Percentiles rank a stretch among this genome's conserved stretches.
These are phyloP conservation scores for Cucumis hystrix DNA, from an alignment of 306 rosid species.

Conservation along the genomic window DNA sequence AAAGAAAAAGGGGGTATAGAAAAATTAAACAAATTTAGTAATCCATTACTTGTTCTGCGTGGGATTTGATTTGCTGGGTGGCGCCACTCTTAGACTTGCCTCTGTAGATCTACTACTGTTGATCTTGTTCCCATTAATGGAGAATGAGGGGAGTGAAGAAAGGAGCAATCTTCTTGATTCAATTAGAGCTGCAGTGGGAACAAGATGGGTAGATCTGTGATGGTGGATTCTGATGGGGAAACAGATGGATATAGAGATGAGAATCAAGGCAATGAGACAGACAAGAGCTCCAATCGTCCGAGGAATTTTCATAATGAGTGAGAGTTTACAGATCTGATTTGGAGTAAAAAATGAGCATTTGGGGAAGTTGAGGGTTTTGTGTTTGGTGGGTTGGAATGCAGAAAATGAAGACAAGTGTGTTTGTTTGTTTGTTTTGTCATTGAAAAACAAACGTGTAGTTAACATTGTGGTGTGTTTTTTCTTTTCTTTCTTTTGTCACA, in stretches of 20 bases:
- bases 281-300: too few species aligned
- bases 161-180: background rate
- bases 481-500: too few species aligned
- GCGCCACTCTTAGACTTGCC: background rate
- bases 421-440: too few species aligned
- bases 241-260: background rate
- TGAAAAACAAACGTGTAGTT: too few species aligned
- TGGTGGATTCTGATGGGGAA: background rate
- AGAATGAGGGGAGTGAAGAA: background rate
- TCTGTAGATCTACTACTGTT: background rate
- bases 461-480: too few species aligned
- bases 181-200: background rate
- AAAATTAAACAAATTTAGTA: background rate
- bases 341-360: too few species aligned
- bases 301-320: too few species aligned
- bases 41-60: slow-evolving; percentile 1
- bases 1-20: background rate
- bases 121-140: background rate
- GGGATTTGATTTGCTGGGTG: slow-evolving; percentile 1
- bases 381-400: too few species aligned
- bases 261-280: background rate
- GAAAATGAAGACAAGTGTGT: too few species aligned
- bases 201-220: background rate
- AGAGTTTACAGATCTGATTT: too few species aligned
- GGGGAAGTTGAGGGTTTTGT: too few species aligned